phyloP scores from a whole-genome alignment of 345 rosid species.

The Chamaenerion angustifolium region DNA sequence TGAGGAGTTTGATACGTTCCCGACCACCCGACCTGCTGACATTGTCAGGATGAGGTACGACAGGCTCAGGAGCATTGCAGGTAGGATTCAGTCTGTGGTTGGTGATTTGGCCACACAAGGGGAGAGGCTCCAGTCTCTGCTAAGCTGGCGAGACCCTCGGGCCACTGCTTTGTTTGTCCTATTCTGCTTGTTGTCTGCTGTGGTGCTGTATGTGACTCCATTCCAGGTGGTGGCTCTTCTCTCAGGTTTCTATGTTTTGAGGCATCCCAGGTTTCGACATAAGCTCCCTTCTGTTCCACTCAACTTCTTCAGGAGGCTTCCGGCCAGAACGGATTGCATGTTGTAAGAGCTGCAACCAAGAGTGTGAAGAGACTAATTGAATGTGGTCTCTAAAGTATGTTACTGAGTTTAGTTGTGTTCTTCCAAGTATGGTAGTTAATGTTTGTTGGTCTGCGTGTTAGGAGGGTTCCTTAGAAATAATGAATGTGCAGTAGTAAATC shows the following conservation, averaged over 20 bases:
- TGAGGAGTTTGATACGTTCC: slow-evolving; percentile 43
- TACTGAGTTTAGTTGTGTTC: too few species aligned
- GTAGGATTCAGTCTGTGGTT: slow-evolving; percentile 14
- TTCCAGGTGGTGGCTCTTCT: slow-evolving; percentile 33
- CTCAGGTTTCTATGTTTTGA: slow-evolving; percentile 28
- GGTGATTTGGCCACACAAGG: slow-evolving; percentile 52
- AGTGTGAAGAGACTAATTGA: too few species aligned
- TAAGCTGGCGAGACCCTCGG: slow-evolving; percentile 61
- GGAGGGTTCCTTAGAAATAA: too few species aligned
- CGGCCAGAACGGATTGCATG: slow-evolving; percentile 45
- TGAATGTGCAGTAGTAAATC: too few species aligned
- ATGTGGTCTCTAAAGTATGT: too few species aligned
- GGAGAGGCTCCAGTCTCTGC: slow-evolving; percentile 36
- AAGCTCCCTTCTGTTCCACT: slow-evolving; percentile 42
- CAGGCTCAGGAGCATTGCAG: slow-evolving; percentile 28
- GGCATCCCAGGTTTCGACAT: slow-evolving; percentile 43
- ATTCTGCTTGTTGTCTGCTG: slow-evolving; percentile 39
- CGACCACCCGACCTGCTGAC: slow-evolving; percentile 19
- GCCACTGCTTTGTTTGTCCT: slow-evolving; percentile 39
- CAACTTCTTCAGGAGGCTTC: slow-evolving; percentile 44
- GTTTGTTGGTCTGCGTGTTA: too few species aligned
- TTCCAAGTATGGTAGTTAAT: too few species aligned
- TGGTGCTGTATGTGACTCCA: slow-evolving; percentile 36
- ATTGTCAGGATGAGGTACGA: slow-evolving; percentile 29
- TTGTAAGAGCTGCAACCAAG: slow-evolving; percentile 17